Evolutionary conservation across 129 eudicot genomes (phyloP).

Genomic region (Escallonia rubra): DNA sequence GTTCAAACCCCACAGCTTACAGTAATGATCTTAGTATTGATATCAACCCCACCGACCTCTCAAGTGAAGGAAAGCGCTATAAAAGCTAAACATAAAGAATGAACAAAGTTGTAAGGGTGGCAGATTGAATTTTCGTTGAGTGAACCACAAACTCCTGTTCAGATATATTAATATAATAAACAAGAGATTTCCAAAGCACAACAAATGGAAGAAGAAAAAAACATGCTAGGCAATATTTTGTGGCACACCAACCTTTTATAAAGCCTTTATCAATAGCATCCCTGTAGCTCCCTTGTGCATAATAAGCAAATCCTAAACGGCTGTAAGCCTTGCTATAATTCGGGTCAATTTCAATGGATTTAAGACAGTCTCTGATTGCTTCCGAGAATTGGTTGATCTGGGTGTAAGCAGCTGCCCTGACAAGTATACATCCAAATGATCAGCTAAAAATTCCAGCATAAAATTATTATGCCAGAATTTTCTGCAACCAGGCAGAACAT

Average conservation of each 20-base stretch:
- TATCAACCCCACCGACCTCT: too few relatives aligned
- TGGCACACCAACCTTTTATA: constrained; percentile 49
- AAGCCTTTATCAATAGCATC: constrained; percentile 82
- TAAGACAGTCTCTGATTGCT: constrained; percentile 48
- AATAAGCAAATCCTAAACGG: constrained; percentile 84
- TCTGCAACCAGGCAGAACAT: background rate
- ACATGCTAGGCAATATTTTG: too few relatives aligned
- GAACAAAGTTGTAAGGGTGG: too few relatives aligned
- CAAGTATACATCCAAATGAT: constrained; percentile 7
- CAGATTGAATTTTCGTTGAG: too few relatives aligned
- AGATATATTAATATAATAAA: too few relatives aligned
- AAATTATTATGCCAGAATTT: background rate
- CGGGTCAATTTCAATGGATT: constrained; percentile 78
- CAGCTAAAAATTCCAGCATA: background rate
- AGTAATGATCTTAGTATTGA: too few relatives aligned
- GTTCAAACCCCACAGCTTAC: too few relatives aligned
- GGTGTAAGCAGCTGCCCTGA: constrained; percentile 18
- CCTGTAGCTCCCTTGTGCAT: constrained; percentile 79
- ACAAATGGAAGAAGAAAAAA: too few relatives aligned
- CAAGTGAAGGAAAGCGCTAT: too few relatives aligned
- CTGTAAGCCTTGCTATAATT: constrained; percentile 92
- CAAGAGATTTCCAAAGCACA: too few relatives aligned
- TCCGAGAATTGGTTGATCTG: background rate
- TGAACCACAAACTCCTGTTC: too few relatives aligned
- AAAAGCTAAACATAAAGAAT: too few relatives aligned